Conservation (phyloP, 805 yeast genomes). For the Wickerhamiella brachini region DNA sequence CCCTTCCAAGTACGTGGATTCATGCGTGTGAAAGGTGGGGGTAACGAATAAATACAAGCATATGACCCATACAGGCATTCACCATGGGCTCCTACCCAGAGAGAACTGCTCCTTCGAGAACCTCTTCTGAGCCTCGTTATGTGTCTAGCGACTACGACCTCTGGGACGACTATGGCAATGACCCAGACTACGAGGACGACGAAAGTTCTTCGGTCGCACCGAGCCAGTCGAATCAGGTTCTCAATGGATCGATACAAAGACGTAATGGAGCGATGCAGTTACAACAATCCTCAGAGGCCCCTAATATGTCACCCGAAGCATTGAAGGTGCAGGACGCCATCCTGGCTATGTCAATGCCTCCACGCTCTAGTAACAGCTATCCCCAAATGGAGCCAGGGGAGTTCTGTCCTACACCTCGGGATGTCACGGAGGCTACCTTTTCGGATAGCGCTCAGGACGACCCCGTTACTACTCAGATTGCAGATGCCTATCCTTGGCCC, state of each 20-base stretch:
- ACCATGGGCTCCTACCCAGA: background rate
- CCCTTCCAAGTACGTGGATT: background rate
- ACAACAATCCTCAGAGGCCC: too few species aligned
- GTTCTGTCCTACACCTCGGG: background rate
- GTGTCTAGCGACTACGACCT: background rate
- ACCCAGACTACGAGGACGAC: background rate
- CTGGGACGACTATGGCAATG: background rate
- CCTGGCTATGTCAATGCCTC: too few species aligned
- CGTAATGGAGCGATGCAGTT: too few species aligned
- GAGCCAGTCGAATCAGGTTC: background rate
- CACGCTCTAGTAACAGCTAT: too few species aligned
- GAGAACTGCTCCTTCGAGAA: background rate
- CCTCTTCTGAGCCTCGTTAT: background rate
- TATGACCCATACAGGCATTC: background rate
- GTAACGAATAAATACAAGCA: background rate
- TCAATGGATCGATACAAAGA: background rate
- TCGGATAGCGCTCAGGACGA: background rate
- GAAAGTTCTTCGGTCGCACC: background rate
- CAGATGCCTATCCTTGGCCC: background rate
- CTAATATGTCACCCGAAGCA: too few species aligned
- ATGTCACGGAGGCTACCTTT: background rate
- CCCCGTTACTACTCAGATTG: background rate
- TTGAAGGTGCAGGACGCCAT: too few species aligned
- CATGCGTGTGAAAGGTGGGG: background rate
- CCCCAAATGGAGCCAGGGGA: too few species aligned